Conservation (phyloP, 2,329 filamentous ascomycete species). For the Ciborinia camelliae region DNA sequence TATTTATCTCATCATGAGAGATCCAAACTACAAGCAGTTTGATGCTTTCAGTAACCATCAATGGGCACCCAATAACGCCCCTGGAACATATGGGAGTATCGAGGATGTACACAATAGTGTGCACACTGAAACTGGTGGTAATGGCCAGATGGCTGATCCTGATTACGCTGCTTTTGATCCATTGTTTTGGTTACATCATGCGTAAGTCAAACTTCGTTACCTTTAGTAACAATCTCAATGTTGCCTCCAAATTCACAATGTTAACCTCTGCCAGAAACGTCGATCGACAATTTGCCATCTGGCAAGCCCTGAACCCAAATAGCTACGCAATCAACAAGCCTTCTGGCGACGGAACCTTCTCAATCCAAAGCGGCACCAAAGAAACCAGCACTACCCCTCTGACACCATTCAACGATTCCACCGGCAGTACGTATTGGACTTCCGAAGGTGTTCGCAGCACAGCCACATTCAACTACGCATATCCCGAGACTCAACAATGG, state of each 20-base stretch:
- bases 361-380: conserved; percentile 50
- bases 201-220: conserved; percentile 18
- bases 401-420: conserved; percentile 61
- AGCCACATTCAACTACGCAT: conserved; percentile 67
- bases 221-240: background rate
- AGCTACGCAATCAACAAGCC: conserved; percentile 60
- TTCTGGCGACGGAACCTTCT: conserved; percentile 59
- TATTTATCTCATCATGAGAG: conserved; percentile 30
- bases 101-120: conserved; percentile 62
- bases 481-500: conserved; percentile 56
- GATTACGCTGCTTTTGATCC: conserved; percentile 77
- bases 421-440: conserved; percentile 27
- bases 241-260: background rate
- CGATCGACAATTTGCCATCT: conserved; percentile 72
- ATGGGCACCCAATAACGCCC: conserved; percentile 43
- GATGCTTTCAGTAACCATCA: conserved; percentile 67
- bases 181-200: conserved; percentile 42
- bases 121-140: conserved; percentile 52
- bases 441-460: conserved; percentile 24
- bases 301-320: conserved; percentile 69
- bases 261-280: conserved; percentile 50
- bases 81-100: conserved; percentile 37
- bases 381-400: conserved; percentile 56
- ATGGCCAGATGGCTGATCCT: conserved; percentile 67
- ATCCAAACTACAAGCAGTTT: conserved; percentile 61